These are phyloP conservation scores for Barnettozyma salicaria DNA, from an alignment of 805 yeast species.

Conservation along the genomic window DNA sequence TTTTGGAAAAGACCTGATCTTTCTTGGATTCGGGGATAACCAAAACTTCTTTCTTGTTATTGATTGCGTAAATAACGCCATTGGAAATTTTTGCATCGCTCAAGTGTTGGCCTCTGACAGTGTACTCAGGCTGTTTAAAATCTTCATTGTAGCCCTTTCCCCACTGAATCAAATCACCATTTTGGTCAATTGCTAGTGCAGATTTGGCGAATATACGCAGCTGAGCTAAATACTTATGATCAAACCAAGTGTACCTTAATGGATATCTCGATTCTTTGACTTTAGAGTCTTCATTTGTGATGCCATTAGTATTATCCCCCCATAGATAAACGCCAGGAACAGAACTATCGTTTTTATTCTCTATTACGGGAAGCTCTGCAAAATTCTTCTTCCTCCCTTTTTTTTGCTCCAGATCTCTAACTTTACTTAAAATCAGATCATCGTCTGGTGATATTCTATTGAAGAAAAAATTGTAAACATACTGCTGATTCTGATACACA, in stretches of 20 bases:
- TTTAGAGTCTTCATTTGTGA: conserved; percentile 28
- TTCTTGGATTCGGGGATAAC: conserved; percentile 27
- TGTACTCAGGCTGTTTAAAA: conserved; percentile 25
- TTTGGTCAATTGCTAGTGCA: conserved; percentile 50
- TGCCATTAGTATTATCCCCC: conserved; percentile 46
- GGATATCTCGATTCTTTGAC: conserved; percentile 44
- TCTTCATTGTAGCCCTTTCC: conserved; percentile 36
- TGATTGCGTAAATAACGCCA: conserved; percentile 46
- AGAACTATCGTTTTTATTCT: conserved; percentile 31
- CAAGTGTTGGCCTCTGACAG: conserved; percentile 44
- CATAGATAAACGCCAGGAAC: conserved; percentile 59
- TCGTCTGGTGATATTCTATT: conserved; percentile 23
- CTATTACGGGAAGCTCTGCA: conserved; percentile 26
- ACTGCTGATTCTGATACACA: conserved; percentile 9
- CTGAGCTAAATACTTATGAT: conserved; percentile 50
- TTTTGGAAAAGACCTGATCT: conserved; percentile 9
- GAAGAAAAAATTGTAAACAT: conserved; percentile 3
- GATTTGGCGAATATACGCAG: conserved; percentile 44
- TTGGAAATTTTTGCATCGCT: conserved; percentile 43
- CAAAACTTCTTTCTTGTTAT: conserved; percentile 30
- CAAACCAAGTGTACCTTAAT: conserved; percentile 55
- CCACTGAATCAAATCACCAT: conserved; percentile 76
- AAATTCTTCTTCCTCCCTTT: conserved; percentile 21
- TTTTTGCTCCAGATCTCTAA: conserved; percentile 20
- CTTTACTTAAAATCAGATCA: conserved; percentile 27